phyloP scores from a whole-genome alignment of 306 rosid genomes.

The Acacia melanoxylon region DNA sequence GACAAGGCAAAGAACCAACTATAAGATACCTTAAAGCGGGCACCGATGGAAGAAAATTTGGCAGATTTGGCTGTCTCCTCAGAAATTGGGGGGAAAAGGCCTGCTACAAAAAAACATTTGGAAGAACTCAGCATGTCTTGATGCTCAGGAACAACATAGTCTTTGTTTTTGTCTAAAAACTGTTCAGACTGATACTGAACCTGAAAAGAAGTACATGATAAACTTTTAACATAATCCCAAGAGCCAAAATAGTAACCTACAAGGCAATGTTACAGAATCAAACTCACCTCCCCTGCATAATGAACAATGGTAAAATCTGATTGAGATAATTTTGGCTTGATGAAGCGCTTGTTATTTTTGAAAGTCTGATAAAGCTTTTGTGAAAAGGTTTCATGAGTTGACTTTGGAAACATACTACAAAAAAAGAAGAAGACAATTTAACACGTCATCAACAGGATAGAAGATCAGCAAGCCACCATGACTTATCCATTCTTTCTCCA shows the following conservation, averaged over 20 bases:
- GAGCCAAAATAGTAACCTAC: constrained; percentile 10
- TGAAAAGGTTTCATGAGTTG: constrained; percentile 88
- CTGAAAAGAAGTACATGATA: constrained; percentile 53
- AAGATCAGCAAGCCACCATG: constrained; percentile 30
- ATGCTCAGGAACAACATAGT: constrained; percentile 93
- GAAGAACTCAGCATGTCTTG: constrained; percentile 88
- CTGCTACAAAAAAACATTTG: constrained; percentile 77
- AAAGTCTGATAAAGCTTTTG: constrained; percentile 87
- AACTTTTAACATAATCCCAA: constrained; percentile 23
- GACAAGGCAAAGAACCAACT: constrained; percentile 28
- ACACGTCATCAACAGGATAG: constrained; percentile 19
- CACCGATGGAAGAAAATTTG: constrained; percentile 92
- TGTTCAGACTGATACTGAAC: constrained; percentile 89
- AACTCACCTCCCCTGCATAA: constrained; percentile 90
- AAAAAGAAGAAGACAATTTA: constrained; percentile 16
- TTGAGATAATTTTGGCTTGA: constrained; percentile 88
- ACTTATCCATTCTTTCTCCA: constrained; percentile 16
- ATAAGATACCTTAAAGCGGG: constrained; percentile 79
- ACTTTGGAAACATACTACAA: constrained; percentile 89
- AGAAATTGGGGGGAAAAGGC: constrained; percentile 74
- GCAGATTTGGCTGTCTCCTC: constrained; percentile 81
- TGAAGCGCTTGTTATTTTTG: constrained; percentile 83
- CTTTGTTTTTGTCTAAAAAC: constrained; percentile 91
- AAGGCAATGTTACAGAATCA: constrained; percentile 32
- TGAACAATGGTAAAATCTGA: constrained; percentile 83